Percentiles rank a stretch among this genome's conserved stretches.
Evolutionary conservation across 768 basidiomycete genomes (phyloP).

Genomic region (Calocera viscosa): DNA sequence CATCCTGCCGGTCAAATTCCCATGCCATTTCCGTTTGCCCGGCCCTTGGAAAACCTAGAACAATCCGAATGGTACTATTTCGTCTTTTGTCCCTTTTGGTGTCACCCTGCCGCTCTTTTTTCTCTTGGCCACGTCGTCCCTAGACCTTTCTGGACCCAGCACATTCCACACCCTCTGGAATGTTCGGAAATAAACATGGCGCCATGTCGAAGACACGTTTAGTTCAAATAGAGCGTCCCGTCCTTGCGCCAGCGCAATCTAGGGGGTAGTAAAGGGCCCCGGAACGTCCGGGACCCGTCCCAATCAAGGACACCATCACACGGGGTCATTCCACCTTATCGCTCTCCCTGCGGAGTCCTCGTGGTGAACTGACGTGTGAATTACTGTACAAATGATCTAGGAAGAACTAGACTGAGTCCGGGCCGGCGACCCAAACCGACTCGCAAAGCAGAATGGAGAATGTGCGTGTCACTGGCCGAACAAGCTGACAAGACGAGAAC

Average conservation of each 20-base stretch:
- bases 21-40: neutral
- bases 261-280: neutral
- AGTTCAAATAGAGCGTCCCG: neutral
- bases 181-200: neutral
- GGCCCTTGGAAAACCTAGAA: neutral
- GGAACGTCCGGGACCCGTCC: neutral
- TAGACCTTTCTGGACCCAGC: neutral
- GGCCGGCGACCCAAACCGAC: neutral
- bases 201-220: neutral
- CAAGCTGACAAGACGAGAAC: neutral
- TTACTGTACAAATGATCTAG: slow-evolving; percentile 5
- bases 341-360: neutral
- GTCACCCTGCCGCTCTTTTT: neutral
- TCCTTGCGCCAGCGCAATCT: neutral
- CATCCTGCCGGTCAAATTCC: slow-evolving; percentile 5
- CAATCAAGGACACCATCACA: neutral
- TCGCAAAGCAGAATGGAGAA: neutral
- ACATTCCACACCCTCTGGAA: neutral
- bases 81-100: neutral
- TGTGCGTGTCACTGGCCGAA: neutral
- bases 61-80: neutral
- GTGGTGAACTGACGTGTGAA: neutral
- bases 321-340: neutral
- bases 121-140: neutral
- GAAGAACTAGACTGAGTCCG: neutral